Conservation (phyloP, 2,329 filamentous ascomycete genomes). For the Fusarium beomiforme region DNA sequence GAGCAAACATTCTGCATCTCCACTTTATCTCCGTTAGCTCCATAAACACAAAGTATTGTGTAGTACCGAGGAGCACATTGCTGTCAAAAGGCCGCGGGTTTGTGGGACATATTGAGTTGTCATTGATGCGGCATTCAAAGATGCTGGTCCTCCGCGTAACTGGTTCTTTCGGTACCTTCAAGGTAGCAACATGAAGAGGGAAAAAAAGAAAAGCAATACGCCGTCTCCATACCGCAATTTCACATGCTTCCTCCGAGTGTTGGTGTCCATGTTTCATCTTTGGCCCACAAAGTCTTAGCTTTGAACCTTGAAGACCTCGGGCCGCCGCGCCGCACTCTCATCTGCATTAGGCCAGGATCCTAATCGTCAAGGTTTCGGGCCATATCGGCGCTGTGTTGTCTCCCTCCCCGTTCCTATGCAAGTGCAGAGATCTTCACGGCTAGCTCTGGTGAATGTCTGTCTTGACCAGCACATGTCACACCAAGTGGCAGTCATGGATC, state of each 20-base stretch:
- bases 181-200: neutral
- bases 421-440: neutral
- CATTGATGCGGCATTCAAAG: neutral
- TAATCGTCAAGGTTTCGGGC: neutral
- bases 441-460: neutral
- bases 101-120: neutral
- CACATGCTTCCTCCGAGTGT: neutral
- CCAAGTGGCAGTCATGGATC: neutral
- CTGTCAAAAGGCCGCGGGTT: neutral
- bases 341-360: neutral
- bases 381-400: neutral
- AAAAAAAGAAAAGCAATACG: constrained; percentile 1
- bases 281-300: constrained; percentile 19
- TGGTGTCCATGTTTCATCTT: neutral
- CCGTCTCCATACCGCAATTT: neutral
- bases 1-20: constrained; percentile 4
- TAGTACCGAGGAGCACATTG: neutral
- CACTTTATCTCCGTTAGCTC: constrained; percentile 7
- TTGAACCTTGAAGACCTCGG: constrained; percentile 5
- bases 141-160: neutral
- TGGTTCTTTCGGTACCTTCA: neutral
- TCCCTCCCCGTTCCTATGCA: neutral
- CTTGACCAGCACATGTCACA: neutral
- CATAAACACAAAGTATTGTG: neutral
- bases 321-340: constrained; percentile 18